phyloP scores from a whole-genome alignment of 768 basidiomycete genomes.

The Hirschioporus abietinus region DNA sequence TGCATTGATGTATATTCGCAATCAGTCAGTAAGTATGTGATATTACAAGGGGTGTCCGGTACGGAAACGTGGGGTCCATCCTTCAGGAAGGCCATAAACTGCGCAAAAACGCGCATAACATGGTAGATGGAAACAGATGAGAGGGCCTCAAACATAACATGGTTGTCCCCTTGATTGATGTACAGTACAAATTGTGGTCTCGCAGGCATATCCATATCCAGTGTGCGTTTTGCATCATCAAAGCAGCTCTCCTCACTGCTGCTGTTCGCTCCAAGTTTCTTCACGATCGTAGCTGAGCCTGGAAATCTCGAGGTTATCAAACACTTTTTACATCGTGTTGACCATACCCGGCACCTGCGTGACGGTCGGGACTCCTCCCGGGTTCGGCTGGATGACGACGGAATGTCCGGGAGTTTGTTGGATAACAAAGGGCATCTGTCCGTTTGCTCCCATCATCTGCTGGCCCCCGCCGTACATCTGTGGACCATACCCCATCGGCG shows the following conservation, averaged over 20 bases:
- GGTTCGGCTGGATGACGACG: constrained; percentile 62
- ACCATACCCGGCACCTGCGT: constrained; percentile 48
- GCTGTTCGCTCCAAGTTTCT: background rate
- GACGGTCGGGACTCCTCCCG: constrained; percentile 54
- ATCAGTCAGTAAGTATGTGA: background rate
- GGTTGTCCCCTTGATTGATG: background rate
- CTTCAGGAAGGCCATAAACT: background rate
- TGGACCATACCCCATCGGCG: constrained; percentile 3
- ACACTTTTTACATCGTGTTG: constrained; percentile 7
- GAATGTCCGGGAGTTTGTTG: constrained; percentile 55
- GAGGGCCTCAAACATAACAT: background rate
- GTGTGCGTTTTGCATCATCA: background rate
- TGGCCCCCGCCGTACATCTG: constrained; percentile 8
- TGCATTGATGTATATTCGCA: background rate
- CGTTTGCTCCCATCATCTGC: constrained; percentile 30
- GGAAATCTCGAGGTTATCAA: background rate
- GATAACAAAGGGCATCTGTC: constrained; percentile 22
- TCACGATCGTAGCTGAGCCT: background rate
- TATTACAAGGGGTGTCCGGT: background rate
- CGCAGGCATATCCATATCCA: background rate
- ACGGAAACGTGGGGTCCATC: background rate
- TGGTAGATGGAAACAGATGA: background rate
- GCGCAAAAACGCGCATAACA: background rate
- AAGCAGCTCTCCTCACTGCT: too few relatives aligned
- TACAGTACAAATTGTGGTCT: background rate